Percentiles rank a stretch among this genome's conserved stretches.
These are phyloP conservation scores for Didymella pinodella DNA, from an alignment of 2,329 filamentous ascomycete genomes.

Conservation along the genomic window DNA sequence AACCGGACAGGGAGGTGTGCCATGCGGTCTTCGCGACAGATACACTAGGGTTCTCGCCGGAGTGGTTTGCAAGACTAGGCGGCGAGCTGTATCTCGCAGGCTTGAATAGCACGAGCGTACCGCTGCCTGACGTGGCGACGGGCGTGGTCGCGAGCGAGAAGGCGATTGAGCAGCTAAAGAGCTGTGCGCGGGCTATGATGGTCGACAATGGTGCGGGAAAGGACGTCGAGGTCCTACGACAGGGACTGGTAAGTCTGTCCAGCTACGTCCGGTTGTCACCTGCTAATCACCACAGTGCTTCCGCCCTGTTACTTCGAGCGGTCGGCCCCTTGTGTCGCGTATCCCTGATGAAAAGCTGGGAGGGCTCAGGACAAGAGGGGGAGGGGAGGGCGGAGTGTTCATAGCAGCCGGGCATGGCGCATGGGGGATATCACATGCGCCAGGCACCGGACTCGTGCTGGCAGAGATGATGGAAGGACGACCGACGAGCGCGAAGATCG, in stretches of 20 bases:
- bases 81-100: slow-evolving; percentile 78
- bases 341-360: slow-evolving; percentile 67
- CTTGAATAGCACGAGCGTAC: slow-evolving; percentile 68
- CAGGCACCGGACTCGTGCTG: slow-evolving; percentile 75
- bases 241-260: slow-evolving; percentile 59
- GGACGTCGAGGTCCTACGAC: slow-evolving; percentile 68
- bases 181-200: slow-evolving; percentile 60
- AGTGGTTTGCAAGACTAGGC: slow-evolving; percentile 72
- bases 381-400: slow-evolving; percentile 69
- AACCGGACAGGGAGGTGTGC: slow-evolving; percentile 59
- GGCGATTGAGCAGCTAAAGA: slow-evolving; percentile 60
- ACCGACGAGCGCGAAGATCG: slow-evolving; percentile 66
- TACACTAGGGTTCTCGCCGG: slow-evolving; percentile 68
- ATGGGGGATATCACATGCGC: slow-evolving; percentile 67
- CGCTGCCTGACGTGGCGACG: slow-evolving; percentile 66
- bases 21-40: slow-evolving; percentile 75
- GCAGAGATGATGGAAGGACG: slow-evolving; percentile 72
- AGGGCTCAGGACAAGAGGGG: slow-evolving; percentile 53
- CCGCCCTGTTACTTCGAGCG: slow-evolving; percentile 71
- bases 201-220: slow-evolving; percentile 52
- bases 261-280: not conserved
- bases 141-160: slow-evolving; percentile 58
- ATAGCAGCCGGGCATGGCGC: slow-evolving; percentile 77
- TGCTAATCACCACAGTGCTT: slow-evolving; percentile 62
- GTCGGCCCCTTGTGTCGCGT: slow-evolving; percentile 68